A percentile compares a stretch with the other conserved stretches of the same genome.
Conservation (phyloP, 1,284 basidiomycete species). For the Ganoderma multipileum region DNA sequence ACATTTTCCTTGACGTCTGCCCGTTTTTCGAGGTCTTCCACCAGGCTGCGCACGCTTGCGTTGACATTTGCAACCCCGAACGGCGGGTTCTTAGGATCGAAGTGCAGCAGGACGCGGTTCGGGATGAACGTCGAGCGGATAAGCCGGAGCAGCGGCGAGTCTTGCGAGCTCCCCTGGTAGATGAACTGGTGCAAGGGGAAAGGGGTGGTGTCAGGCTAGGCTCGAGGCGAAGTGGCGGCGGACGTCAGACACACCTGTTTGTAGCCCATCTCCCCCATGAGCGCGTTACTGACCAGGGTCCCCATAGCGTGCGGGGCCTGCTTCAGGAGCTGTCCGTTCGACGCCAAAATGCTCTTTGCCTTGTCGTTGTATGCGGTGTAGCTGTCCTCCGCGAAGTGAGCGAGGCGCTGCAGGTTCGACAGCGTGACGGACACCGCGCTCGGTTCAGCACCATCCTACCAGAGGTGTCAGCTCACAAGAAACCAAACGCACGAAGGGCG, state of each 20-base stretch:
- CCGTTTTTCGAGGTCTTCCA: conserved; percentile 24
- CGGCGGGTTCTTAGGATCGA: conserved; percentile 34
- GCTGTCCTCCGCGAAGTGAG: conserved; percentile 42
- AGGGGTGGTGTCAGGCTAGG: neutral
- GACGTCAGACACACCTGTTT: conserved; percentile 30
- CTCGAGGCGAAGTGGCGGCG: neutral
- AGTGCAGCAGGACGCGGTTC: conserved; percentile 37
- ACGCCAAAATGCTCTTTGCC: conserved; percentile 39
- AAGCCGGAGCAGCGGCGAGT: conserved; percentile 25
- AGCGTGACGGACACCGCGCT: conserved; percentile 47
- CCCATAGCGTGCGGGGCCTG: conserved; percentile 35
- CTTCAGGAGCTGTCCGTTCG: conserved; percentile 36
- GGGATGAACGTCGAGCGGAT: conserved; percentile 36
- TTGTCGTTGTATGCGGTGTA: conserved; percentile 39
- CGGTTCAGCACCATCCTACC: conserved; percentile 52
- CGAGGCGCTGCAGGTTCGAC: conserved; percentile 47
- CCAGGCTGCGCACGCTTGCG: conserved; percentile 31
- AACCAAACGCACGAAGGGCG: neutral
- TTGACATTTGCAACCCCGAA: conserved; percentile 34
- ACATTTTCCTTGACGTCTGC: conserved; percentile 28
- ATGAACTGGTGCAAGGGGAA: conserved; percentile 30
- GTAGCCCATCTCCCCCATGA: conserved; percentile 32
- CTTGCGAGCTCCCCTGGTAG: conserved; percentile 21
- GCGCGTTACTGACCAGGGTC: conserved; percentile 35
- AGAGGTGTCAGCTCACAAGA: neutral